phyloP scores from a whole-genome alignment of 331 rosid genomes.

The Quercus lobata region DNA sequence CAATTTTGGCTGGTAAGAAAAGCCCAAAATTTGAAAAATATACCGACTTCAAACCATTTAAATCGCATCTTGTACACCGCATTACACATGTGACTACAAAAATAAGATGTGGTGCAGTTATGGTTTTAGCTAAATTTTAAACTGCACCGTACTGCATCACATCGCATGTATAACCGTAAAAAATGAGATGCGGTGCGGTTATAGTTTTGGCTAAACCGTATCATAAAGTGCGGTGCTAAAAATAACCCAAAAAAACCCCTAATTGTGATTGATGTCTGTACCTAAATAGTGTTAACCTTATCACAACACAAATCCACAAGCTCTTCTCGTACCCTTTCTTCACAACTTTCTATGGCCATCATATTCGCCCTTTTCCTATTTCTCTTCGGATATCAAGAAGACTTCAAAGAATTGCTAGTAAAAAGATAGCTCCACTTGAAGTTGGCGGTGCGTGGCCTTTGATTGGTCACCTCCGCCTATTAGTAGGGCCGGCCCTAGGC shows the following conservation, averaged over 20 bases:
- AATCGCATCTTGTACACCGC: no score
- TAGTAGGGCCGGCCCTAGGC: not conserved
- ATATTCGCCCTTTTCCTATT: not conserved
- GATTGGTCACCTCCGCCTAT: constrained; percentile 42
- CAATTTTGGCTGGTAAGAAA: no score
- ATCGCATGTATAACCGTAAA: no score
- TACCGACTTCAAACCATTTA: no score
- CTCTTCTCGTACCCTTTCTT: not conserved
- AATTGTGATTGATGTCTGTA: no score
- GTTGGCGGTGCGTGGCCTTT: constrained; percentile 37
- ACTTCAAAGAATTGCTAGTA: not conserved
- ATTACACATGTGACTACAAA: accelerated
- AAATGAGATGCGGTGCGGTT: accelerated
- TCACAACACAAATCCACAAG: no score
- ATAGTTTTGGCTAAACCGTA: no score
- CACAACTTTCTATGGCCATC: not conserved
- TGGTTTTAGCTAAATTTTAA: no score
- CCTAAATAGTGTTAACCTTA: no score
- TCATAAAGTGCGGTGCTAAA: accelerated
- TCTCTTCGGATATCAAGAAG: not conserved
- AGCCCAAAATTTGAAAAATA: no score
- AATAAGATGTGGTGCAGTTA: accelerated
- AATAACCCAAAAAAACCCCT: no score
- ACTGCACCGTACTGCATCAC: accelerated
- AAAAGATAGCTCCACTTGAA: constrained; percentile 22